Base-by-base conservation (phyloP, 2,329 filamentous ascomycete species). In the Botrytis paeoniae region DNA sequence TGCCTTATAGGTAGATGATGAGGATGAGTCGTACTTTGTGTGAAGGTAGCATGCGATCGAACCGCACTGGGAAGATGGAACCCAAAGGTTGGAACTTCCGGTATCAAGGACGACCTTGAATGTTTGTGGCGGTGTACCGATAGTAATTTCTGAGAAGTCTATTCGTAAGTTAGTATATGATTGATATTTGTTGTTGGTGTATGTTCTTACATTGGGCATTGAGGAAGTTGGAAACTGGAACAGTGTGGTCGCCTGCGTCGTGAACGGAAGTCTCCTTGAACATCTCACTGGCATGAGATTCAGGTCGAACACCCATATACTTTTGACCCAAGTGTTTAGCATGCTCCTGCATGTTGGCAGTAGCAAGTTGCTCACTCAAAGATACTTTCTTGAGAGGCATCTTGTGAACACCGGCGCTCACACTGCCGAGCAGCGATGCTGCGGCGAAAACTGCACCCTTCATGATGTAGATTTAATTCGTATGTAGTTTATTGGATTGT, bases 61-160 rank as follows among this genome's bases (percentile, higher is more conserved):
- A 81, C 89, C 91, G 84, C 97, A 99, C 81, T 94, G 88, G 73
- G 89, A 87, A 37, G 95, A 97, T 57, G 97, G 97, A 74, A 99
- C 95, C 97, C 97, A 99, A 76, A 99, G 89, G 87, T 99, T 99
- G 83, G 96, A 98, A 88, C 94, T 98, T 80, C 96, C 96, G 41
- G 96, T 99, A 84, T 99, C 96, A 77, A 99, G 92, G 77, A 99
- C 92, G 78, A 99, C 97, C 89, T 99, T 99, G 91, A 99, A 99
- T 78, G 85, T 88, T 86, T 99, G 96, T 48, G 96, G 91, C 77
- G 96, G 96, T 66, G 91, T 95, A 77, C 96, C 96, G 82, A 99
- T 89, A 79, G 90, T 89, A 83, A 99, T 98, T 84, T 98, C 94
- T 78, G 95, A 97, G 89, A 97, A 99, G 88, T 99, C 95, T 97